A percentile compares a stretch with the other conserved stretches of the same genome.
Conservation (phyloP, 1,284 basidiomycete species). For the Mycosarcoma mackinlayi region DNA sequence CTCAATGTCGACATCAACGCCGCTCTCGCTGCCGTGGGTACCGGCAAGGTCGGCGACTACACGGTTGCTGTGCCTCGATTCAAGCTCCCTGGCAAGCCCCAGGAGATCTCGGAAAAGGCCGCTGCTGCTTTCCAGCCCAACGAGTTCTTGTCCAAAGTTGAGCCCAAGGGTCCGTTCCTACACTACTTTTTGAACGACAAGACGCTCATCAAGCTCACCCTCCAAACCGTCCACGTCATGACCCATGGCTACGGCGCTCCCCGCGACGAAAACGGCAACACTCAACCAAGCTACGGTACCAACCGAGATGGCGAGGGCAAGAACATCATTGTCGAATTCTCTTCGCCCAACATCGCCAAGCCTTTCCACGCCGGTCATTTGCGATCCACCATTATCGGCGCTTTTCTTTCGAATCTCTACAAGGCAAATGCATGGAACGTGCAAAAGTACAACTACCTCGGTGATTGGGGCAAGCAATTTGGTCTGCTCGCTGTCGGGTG, state of each 20-base stretch:
- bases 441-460: conserved; percentile 85
- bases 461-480: conserved; percentile 72
- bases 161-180: conserved; percentile 61
- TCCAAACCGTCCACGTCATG: conserved; percentile 82
- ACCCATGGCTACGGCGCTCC: conserved; percentile 72
- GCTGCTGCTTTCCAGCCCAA: conserved; percentile 71
- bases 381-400: conserved; percentile 96
- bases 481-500: conserved; percentile 89
- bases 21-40: conserved; percentile 85
- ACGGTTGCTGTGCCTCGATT: conserved; percentile 91
- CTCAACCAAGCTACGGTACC: conserved; percentile 63
- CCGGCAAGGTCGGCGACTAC: conserved; percentile 88
- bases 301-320: conserved; percentile 64
- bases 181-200: conserved; percentile 65
- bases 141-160: conserved; percentile 53
- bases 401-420: conserved; percentile 91
- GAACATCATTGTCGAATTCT: conserved; percentile 78
- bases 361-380: conserved; percentile 98
- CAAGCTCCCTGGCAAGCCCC: conserved; percentile 83
- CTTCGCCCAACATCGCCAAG: conserved; percentile 97
- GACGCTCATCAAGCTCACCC: conserved; percentile 80
- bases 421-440: conserved; percentile 94
- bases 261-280: conserved; percentile 50
- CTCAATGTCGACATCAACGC: conserved; percentile 73
- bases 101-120: conserved; percentile 81